These are phyloP conservation scores for Dipteronia sinensis DNA, from an alignment of 345 rosid genomes.

Conservation along the genomic window DNA sequence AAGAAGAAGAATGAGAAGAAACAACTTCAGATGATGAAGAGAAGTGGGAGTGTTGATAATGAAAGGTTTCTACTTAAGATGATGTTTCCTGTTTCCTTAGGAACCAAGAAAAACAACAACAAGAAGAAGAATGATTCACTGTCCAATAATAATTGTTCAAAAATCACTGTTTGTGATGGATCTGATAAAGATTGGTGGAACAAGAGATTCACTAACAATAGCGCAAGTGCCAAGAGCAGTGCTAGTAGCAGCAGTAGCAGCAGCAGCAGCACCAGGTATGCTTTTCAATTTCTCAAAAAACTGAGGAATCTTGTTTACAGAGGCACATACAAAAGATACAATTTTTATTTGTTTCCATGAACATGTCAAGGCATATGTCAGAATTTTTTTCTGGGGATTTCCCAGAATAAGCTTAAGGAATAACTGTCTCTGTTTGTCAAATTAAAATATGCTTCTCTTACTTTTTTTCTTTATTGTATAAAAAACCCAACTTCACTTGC, in stretches of 20 bases:
- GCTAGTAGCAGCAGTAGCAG: slow-evolving; percentile 43
- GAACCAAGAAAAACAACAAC: slow-evolving; percentile 47
- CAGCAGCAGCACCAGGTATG: slow-evolving; percentile 51
- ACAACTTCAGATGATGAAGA: slow-evolving; percentile 24
- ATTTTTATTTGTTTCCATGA: too few species aligned
- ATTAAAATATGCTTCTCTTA: too few species aligned
- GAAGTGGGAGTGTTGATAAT: slow-evolving; percentile 43
- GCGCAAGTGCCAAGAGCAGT: slow-evolving; percentile 52
- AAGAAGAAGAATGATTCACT: slow-evolving; percentile 29
- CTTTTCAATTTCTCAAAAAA: not conserved
- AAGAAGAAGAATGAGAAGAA: slow-evolving; percentile 20
- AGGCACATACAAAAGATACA: too few species aligned
- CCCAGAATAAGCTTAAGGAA: not conserved
- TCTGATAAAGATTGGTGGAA: slow-evolving; percentile 73
- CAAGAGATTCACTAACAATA: slow-evolving; percentile 38
- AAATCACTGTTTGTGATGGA: slow-evolving; percentile 44
- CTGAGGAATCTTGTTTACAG: too few species aligned
- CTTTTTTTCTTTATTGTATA: not conserved
- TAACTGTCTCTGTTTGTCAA: too few species aligned
- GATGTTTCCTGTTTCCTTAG: slow-evolving; percentile 60
- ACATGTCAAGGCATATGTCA: not conserved
- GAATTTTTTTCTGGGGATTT: too few species aligned
- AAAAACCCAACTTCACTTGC: too few species aligned
- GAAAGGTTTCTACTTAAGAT: slow-evolving; percentile 74
- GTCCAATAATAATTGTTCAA: slow-evolving; percentile 20